phyloP scores from a whole-genome alignment of 371 early-diverging fungal species.

The Mortierella polycephala region DNA sequence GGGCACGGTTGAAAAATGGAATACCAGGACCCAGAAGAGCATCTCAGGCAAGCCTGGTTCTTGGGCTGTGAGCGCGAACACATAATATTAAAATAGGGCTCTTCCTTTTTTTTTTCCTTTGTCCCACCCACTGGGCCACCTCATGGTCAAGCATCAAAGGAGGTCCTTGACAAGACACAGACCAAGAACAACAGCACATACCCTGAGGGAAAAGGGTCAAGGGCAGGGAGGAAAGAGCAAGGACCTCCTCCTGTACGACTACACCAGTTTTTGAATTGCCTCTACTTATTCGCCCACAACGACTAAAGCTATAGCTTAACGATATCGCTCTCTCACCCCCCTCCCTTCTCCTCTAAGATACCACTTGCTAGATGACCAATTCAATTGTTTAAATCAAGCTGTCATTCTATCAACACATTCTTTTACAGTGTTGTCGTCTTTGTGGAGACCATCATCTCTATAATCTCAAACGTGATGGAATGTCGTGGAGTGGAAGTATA shows the following conservation, averaged over 20 bases:
- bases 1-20: too few species aligned
- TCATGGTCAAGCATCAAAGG: constrained; percentile 1
- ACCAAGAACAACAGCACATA: neutral
- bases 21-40: too few species aligned
- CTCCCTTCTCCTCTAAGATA: too few species aligned
- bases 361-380: neutral
- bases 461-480: neutral
- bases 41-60: too few species aligned
- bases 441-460: neutral
- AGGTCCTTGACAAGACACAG: neutral
- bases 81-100: too few species aligned
- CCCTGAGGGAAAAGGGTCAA: constrained; percentile 19
- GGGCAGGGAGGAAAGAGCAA: constrained; percentile 10
- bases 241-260: constrained; percentile 18
- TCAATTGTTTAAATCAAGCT: neutral
- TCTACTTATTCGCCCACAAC: constrained; percentile 11
- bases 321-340: neutral
- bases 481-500: too few species aligned
- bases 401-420: neutral
- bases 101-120: too few species aligned
- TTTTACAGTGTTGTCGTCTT: neutral
- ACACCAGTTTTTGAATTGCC: constrained; percentile 32
- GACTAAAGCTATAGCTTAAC: neutral
- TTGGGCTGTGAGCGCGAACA: too few species aligned
- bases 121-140: neutral